These are phyloP conservation scores for Blastosporella zonata DNA, from an alignment of 1,284 basidiomycete genomes.

Conservation along the genomic window DNA sequence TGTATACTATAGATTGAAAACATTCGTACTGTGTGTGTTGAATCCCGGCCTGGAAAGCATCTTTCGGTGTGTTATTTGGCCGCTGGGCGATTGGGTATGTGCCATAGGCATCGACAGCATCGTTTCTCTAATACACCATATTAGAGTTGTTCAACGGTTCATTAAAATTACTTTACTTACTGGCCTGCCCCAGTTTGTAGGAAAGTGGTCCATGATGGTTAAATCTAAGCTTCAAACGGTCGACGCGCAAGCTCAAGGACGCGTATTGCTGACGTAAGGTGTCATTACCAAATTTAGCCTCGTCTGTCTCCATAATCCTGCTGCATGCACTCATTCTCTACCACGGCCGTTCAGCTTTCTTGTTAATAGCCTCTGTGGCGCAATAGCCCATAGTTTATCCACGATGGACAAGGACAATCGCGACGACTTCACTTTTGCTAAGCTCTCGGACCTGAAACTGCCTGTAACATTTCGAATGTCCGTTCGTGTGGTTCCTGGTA, in stretches of 20 bases:
- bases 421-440: conserved; percentile 88
- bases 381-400: background rate
- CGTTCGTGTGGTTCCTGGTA: conserved; percentile 23
- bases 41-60: conserved; percentile 61
- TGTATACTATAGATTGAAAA: background rate
- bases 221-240: background rate
- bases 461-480: conserved; percentile 89
- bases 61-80: conserved; percentile 46
- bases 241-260: conserved; percentile 20
- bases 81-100: conserved; percentile 71
- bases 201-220: conserved; percentile 71
- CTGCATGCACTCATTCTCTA: background rate
- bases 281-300: conserved; percentile 6
- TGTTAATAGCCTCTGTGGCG: background rate
- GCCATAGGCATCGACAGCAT: conserved; percentile 67
- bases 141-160: background rate
- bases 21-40: conserved; percentile 74
- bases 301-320: background rate
- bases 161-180: conserved; percentile 42
- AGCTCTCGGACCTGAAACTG: conserved; percentile 81
- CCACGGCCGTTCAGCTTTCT: background rate
- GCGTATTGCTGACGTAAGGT: conserved; percentile 19
- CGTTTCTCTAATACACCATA: conserved; percentile 53
- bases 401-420: conserved; percentile 74
- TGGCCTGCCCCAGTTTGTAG: conserved; percentile 76